Evolutionary conservation across 805 yeast species (phyloP), one percentile per base, ranked within the genome.

Genomic region (Pichia insulana): DNA sequence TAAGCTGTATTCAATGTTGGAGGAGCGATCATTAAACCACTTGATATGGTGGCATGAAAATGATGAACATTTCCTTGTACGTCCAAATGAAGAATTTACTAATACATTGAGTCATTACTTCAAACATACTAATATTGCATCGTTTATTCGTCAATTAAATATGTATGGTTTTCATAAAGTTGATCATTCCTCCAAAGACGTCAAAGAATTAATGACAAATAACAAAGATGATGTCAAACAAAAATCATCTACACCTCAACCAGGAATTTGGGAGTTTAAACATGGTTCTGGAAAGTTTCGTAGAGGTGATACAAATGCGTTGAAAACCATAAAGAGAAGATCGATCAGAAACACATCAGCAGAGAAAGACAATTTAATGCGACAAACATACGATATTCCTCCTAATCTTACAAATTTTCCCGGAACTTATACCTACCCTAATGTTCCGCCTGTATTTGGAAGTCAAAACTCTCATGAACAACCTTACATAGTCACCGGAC

Each of bases 1-100:
- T 63, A 90, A 90, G 58, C 73, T 90, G 20, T 89, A 85, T 68
- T 78, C 82, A 49, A 90, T 90, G 94, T 71, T 90, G 38, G 95
- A 89, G 53, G 96, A 90, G 57, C 67, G 68, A 2, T 62, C 73
- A 25, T 65, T 90, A 28, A 65, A 74, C 43, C 92, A 83, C 56
- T 69, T 90, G 31, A 90, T 90, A 19, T 80, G 90, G 79, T 90
- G 97, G 97, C 69, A 75, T 10, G 55, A 77, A 10, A 74, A 75
- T 46, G 84, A 80, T 49, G 45, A 52, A 38, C 76, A 89, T 5
- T 92, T 92, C 53, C 73, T 78, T 43, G 76, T 90, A n/a, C 64
- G 74, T 4, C 96, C 96, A 0, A 81, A 83, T 39, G 96, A 89
- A 59, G 89, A 82, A 58, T 89, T 92, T 55, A 76, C 90, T 42